Conservation (phyloP, 192 early-diverging fungal species). For the Spinellus fusiger region DNA sequence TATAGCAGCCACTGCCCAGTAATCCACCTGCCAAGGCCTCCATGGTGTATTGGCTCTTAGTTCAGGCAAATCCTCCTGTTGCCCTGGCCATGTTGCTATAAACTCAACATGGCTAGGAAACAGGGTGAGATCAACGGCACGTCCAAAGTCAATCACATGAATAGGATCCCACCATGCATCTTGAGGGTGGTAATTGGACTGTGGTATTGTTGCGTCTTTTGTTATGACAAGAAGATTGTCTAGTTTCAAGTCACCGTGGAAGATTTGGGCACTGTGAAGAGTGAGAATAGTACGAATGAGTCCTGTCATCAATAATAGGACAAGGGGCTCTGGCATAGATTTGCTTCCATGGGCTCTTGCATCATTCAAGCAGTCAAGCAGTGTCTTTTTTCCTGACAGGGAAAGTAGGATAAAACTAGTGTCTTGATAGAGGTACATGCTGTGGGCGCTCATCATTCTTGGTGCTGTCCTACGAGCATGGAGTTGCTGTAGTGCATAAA, state of each 20-base stretch:
- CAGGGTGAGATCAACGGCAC: slow-evolving; percentile 21
- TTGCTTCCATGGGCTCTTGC: too few species aligned
- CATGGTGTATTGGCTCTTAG: slow-evolving; percentile 14
- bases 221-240: slow-evolving; percentile 26
- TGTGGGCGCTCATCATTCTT: not conserved
- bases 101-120: slow-evolving; percentile 12
- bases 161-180: not conserved
- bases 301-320: slow-evolving; percentile 12
- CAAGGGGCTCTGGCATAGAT: slow-evolving; percentile 27
- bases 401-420: too few species aligned
- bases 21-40: slow-evolving; percentile 22
- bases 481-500: slow-evolving; percentile 25
- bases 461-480: not conserved
- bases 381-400: too few species aligned
- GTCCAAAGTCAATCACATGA: slow-evolving; percentile 32
- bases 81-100: slow-evolving; percentile 9
- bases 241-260: slow-evolving; percentile 33
- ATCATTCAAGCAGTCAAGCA: too few species aligned
- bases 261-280: slow-evolving; percentile 18
- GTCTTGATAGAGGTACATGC: slow-evolving; percentile 17
- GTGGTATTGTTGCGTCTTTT: not conserved
- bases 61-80: slow-evolving; percentile 15
- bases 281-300: slow-evolving; percentile 17
- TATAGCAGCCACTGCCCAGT: slow-evolving; percentile 25
- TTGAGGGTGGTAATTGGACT: not conserved